These are phyloP conservation scores for Mortierella alpina DNA, from an alignment of 192 early-diverging fungal genomes.

Conservation along the genomic window DNA sequence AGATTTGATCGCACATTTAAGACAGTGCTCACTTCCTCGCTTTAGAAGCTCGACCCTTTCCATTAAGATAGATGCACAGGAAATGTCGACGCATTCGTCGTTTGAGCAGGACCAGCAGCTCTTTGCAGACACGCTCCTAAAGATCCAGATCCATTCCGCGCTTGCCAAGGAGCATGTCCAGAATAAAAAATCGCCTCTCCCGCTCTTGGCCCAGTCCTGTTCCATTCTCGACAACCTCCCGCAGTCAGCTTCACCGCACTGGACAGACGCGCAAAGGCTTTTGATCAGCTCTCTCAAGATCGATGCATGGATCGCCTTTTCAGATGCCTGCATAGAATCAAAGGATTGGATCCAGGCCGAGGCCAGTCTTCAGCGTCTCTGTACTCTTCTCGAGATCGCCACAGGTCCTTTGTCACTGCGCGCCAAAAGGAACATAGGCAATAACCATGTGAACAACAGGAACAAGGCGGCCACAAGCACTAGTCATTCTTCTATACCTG, in stretches of 20 bases:
- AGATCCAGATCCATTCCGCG: constrained; percentile 35
- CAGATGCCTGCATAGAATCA: constrained; percentile 28
- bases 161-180: constrained; percentile 28
- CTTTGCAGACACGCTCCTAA: constrained; percentile 36
- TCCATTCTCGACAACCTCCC: constrained; percentile 44
- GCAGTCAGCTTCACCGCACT: not conserved
- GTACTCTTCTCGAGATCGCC: constrained; percentile 19
- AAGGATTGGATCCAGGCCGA: constrained; percentile 42
- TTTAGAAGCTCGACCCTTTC: not conserved
- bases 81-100: not conserved
- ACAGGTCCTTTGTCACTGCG: constrained; percentile 18
- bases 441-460: not conserved
- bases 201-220: constrained; percentile 38
- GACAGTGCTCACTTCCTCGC: too few relatives aligned
- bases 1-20: not conserved
- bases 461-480: not conserved
- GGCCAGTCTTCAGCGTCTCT: constrained; percentile 23
- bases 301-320: constrained; percentile 30
- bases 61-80: not conserved
- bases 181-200: constrained; percentile 40
- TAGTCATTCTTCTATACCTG: not conserved
- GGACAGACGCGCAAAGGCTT: constrained; percentile 14
- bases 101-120: constrained; percentile 27
- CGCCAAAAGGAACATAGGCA: not conserved
- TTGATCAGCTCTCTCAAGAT: constrained; percentile 30